These are phyloP conservation scores for Oxyria digyna DNA, from an alignment of 148 eudicot species.

Conservation along the genomic window DNA sequence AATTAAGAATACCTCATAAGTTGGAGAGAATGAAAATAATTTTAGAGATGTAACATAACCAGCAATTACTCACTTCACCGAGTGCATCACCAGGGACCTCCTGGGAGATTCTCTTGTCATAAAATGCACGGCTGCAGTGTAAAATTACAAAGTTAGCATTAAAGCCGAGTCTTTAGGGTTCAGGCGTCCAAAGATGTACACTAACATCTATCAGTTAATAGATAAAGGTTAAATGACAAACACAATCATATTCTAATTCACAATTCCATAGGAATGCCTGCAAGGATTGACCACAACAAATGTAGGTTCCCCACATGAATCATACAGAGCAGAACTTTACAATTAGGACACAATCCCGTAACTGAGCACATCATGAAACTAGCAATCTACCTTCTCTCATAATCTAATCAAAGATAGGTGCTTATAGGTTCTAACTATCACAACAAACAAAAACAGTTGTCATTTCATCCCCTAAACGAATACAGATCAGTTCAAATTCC, in stretches of 20 bases:
- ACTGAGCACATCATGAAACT: background rate
- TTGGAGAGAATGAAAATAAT: background rate
- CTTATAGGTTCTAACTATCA: background rate
- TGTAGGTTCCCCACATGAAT: background rate
- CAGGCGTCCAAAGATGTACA: background rate
- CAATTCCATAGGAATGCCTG: background rate
- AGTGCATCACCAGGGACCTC: slow-evolving; percentile 57
- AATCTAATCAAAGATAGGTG: background rate
- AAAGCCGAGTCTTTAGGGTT: too few relatives aligned
- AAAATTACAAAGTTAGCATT: background rate
- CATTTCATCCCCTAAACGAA: background rate
- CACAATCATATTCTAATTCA: background rate
- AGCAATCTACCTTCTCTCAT: background rate
- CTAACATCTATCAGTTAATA: too few relatives aligned
- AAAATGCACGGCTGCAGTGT: slow-evolving; percentile 40
- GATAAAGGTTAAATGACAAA: too few relatives aligned
- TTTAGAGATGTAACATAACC: background rate
- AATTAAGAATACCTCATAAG: background rate
- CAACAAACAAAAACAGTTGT: background rate
- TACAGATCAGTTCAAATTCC: background rate
- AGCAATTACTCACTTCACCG: slow-evolving; percentile 31
- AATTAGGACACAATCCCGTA: background rate
- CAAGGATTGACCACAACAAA: background rate
- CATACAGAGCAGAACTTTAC: background rate
- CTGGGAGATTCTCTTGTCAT: slow-evolving; percentile 69